A percentile compares a stretch with the other conserved stretches of the same genome.
Conservation (phyloP, 305 asterid species). For the Rubia peregrina region DNA sequence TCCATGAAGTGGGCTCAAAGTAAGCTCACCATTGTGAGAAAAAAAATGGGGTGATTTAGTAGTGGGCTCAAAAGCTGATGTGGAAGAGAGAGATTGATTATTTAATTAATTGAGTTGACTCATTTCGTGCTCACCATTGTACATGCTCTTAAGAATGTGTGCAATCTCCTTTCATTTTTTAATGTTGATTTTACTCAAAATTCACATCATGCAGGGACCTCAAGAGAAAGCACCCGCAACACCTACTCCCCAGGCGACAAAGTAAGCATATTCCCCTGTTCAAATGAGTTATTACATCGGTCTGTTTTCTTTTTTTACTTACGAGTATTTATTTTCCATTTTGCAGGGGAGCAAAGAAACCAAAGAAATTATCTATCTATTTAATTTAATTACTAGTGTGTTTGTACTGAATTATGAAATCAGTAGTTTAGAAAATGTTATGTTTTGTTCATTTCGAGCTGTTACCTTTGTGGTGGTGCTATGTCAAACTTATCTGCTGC, state of each 20-base stretch:
- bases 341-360: constrained; percentile 14
- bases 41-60: no score
- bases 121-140: no score
- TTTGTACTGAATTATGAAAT: background rate
- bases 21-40: no score
- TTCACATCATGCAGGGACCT: constrained; percentile 14
- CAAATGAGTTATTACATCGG: background rate
- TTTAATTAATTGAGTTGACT: no score
- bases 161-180: background rate
- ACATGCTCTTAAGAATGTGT: background rate
- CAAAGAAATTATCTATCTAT: constrained; percentile 8
- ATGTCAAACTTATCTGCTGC: background rate
- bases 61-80: no score
- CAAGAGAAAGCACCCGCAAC: constrained; percentile 4
- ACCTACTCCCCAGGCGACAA: constrained; percentile 5
- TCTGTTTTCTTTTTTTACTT: background rate
- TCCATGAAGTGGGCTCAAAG: no score
- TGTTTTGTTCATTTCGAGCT: background rate
- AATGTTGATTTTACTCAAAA: background rate
- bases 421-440: background rate
- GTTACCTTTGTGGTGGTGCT: background rate
- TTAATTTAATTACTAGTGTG: background rate
- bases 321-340: background rate
- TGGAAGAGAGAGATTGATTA: no score
- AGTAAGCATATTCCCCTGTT: constrained; percentile 12